Conservation (phyloP, 495 filamentous ascomycete species). For the Penicillium daleae region DNA sequence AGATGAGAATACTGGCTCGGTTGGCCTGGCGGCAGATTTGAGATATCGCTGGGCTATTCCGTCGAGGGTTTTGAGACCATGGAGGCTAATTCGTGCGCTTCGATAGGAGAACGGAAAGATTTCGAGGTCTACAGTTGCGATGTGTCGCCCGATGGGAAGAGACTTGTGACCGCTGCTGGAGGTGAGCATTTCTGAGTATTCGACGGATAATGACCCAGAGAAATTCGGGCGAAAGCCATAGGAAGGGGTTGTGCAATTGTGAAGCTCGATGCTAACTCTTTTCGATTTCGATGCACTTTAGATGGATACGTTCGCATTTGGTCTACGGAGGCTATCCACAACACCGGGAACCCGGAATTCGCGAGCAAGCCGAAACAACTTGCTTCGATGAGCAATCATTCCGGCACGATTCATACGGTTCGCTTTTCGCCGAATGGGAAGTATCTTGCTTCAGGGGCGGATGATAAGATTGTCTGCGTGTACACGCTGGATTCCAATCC, state of each 20-base stretch:
- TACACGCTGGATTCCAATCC: slow-evolving; percentile 86
- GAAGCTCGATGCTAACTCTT: slow-evolving; percentile 18
- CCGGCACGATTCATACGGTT: slow-evolving; percentile 94
- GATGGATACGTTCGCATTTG: slow-evolving; percentile 97
- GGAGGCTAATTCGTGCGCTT: slow-evolving; percentile 11
- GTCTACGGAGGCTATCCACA: slow-evolving; percentile 92
- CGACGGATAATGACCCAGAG: background rate
- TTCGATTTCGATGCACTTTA: slow-evolving; percentile 33
- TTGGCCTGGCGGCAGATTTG: background rate
- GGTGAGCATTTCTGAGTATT: slow-evolving; percentile 53
- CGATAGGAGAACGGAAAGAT: slow-evolving; percentile 86
- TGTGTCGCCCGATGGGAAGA: slow-evolving; percentile 88
- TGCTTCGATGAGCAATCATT: slow-evolving; percentile 96
- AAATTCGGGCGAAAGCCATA: background rate
- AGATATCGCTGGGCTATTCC: background rate
- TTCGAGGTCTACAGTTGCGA: slow-evolving; percentile 98
- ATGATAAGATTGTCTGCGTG: slow-evolving; percentile 97
- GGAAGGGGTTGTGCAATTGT: background rate
- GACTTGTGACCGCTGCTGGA: slow-evolving; percentile 92
- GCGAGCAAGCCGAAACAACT: slow-evolving; percentile 85
- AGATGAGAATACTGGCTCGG: background rate
- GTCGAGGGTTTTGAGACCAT: background rate
- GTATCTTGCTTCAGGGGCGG: slow-evolving; percentile 93
- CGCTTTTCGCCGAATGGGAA: slow-evolving; percentile 92
- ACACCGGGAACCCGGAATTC: slow-evolving; percentile 66